Base-by-base conservation (phyloP, 441 rosid genomes). In the Pelargonium myrrhifolium region DNA sequence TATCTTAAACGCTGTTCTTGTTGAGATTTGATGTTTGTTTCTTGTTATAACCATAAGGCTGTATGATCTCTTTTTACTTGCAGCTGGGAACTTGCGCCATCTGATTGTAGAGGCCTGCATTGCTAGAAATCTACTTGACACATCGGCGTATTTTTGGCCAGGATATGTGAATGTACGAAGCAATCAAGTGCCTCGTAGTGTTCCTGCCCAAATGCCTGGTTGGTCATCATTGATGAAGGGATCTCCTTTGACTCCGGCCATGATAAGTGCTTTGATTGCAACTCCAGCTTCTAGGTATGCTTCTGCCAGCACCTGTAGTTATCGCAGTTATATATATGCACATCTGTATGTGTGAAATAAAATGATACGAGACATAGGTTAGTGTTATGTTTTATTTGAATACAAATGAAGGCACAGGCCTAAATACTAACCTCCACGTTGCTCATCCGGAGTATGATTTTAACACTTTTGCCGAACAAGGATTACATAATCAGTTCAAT, bases 31-130 rank as follows among this genome's bases (percentile, higher is more conserved):
- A 40, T 40, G 8, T 40, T 10, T 10, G 45, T 40, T 40, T 24
- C 26, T 47, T 47, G 15, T 49, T 49, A 49, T 49, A 15, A 49
- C 56, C 20, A 49, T n/a, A 49, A 49, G 56, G 56, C 17, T 14
- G 21, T n/a, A n/a, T 15, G 8, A 3, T 49, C n/a, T 73, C 67
- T 72, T 58, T 17, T 73, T 74, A 70, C 64, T 76, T 76, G 76
- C 88, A 95, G 99, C 89, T 76, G 99, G 98, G 68, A 89, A 92
- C 83, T 74, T 95, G 99, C 86, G 92, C 49, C 99, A 95, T 82
- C 85, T 95, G 75, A 86, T 95, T 71, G 97, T 95, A 55, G 98
- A 92, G 87, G 94, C 98, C 64, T 92, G 94, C 74, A 92, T 92
- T 77, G 85, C 96, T n/a, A 90, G 98, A 82, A 85, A 92, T 78